Conservation (phyloP, 352 stramenopile genomes). For the Phytophthora litchii region DNA sequence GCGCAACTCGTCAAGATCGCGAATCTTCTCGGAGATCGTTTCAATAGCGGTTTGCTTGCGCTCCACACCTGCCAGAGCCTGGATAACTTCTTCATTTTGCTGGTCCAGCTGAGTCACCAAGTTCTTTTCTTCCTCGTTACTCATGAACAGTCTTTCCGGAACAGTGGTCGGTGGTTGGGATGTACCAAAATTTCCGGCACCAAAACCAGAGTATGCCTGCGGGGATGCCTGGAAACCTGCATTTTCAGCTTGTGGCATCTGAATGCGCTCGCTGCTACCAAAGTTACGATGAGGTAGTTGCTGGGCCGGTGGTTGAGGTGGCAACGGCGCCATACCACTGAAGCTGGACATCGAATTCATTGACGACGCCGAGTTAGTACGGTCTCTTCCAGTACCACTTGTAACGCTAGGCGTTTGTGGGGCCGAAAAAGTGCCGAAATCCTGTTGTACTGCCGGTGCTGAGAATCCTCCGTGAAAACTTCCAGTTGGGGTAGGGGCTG, state of each 20-base stretch:
- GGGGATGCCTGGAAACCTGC: constrained; percentile 19
- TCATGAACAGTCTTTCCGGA: constrained; percentile 59
- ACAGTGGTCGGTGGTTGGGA: not conserved
- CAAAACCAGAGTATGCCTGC: constrained; percentile 24
- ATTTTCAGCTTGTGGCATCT: constrained; percentile 22
- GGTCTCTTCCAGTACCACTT: constrained; percentile 24
- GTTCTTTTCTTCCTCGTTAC: constrained; percentile 57
- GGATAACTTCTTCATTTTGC: constrained; percentile 53
- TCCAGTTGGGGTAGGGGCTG: constrained; percentile 15
- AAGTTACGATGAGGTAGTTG: constrained; percentile 28
- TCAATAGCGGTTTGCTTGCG: constrained; percentile 71
- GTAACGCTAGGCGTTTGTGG: constrained; percentile 13
- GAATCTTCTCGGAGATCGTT: constrained; percentile 64
- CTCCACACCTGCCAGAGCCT: constrained; percentile 54
- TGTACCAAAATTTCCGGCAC: constrained; percentile 18
- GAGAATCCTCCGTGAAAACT: constrained; percentile 26
- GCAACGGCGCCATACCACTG: constrained; percentile 26
- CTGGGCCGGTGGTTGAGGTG: constrained; percentile 21
- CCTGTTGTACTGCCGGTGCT: constrained; percentile 15
- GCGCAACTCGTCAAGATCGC: constrained; percentile 74
- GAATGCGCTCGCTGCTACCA: constrained; percentile 33
- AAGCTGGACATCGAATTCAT: constrained; percentile 54
- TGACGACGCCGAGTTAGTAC: constrained; percentile 48
- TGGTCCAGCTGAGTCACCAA: constrained; percentile 61
- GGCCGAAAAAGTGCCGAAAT: constrained; percentile 23